Base-by-base conservation (phyloP, 139 green algal genomes). In the Pseudopediastrum boryanum region DNA sequence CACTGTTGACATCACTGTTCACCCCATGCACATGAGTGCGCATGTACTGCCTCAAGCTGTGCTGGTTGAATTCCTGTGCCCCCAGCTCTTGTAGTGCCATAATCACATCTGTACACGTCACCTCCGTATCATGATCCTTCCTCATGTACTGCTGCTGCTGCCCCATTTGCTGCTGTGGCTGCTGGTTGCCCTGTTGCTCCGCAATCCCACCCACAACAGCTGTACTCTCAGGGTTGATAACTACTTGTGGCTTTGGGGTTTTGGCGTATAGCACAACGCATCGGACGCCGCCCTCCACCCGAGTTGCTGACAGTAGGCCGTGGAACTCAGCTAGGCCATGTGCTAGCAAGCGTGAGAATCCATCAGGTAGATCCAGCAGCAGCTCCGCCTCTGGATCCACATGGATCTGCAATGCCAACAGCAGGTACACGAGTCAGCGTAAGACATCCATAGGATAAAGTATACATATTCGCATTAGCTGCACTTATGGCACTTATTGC, bases 301-400 rank as follows among this genome's bases (percentile, higher is more conserved):
- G 48, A 23, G 74, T 65, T 19, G 58, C 36, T 8, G 71, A 83
- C 7, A 80, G 42, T 10, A 91, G 81, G 44, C 71, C 64, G 48
- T 91, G 80, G 54, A 87, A 89, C 42, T 91, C 73, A 0, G 84
- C 79, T 23, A 91, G 82, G 29, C 87, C 87, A 56, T 89, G 87
- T 52, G 87, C 82, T 25, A 84, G 66, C 68, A 87, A 67, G 27
- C 77, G 61, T 10, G 67, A 62, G 66, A 81, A 81, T 23, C 74
- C 74, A 23, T 81, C 74, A 35, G 74, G 74, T 5, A 81, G 59
- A 16, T 81, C 74, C 61, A 81, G 61, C 62, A 74, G 62, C 61
- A 64, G 38, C 74, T 81, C 62, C 10, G 61, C 74, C 13, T 46
- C 2, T 1, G 59, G 59, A 8, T 72, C 59, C 6, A 16, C 43